Conservation (phyloP, 2,329 filamentous ascomycete species). For the Colletotrichum sp. region DNA sequence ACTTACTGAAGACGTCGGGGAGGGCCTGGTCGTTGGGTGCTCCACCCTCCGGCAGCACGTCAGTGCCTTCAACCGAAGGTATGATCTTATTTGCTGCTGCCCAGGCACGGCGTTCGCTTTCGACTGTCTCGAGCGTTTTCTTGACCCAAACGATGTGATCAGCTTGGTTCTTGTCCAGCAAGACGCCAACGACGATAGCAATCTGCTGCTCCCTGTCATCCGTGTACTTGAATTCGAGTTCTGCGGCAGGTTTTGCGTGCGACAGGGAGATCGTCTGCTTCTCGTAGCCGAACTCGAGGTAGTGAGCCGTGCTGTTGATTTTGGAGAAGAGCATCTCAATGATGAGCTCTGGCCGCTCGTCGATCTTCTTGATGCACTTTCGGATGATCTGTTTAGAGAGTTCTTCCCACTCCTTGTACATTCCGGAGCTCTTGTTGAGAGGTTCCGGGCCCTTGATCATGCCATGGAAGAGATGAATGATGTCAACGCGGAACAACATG, state of each 20-base stretch:
- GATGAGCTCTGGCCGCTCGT: conserved; percentile 82
- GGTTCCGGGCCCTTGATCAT: conserved; percentile 90
- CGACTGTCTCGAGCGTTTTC: conserved; percentile 68
- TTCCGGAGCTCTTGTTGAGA: conserved; percentile 67
- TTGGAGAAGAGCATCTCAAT: conserved; percentile 97
- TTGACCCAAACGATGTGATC: conserved; percentile 85
- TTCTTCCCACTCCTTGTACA: conserved; percentile 90
- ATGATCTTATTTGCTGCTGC: conserved; percentile 71
- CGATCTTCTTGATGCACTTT: conserved; percentile 81
- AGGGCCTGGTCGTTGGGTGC: conserved; percentile 35
- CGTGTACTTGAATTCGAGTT: conserved; percentile 80
- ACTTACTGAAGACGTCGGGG: conserved; percentile 53
- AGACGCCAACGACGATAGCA: conserved; percentile 76
- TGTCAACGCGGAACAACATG: conserved; percentile 88
- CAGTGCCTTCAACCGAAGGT: conserved; percentile 36
- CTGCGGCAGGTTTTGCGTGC: conserved; percentile 74
- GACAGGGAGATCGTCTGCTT: conserved; percentile 68
- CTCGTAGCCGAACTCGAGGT: conserved; percentile 89
- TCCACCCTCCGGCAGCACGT: conserved; percentile 24
- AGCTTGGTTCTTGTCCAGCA: conserved; percentile 79
- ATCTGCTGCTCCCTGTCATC: conserved; percentile 74
- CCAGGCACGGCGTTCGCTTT: conserved; percentile 78
- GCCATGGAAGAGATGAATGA: conserved; percentile 83
- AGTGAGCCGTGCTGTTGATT: conserved; percentile 80
- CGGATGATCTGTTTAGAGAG: conserved; percentile 83